Evolutionary conservation across 306 rosid genomes (phyloP).

Genomic region (Dryas octopetala): DNA sequence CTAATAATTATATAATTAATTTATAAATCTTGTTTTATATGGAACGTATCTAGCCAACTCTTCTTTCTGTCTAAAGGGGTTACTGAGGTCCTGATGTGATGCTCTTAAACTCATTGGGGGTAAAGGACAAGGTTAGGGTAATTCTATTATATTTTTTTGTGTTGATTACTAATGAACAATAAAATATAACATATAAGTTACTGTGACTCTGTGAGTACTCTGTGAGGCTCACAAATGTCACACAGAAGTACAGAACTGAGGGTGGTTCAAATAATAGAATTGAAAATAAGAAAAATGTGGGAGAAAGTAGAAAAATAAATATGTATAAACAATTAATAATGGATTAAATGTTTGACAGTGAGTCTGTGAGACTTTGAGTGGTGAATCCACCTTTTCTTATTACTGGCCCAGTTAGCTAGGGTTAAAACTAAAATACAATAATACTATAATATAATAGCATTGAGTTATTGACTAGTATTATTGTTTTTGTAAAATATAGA

Average conservation of each 20-base stretch:
- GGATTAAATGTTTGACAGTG: too few species aligned
- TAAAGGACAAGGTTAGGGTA: neutral
- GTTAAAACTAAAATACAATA: too few species aligned
- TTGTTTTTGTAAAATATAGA: too few species aligned
- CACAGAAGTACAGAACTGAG: too few species aligned
- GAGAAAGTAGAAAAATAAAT: neutral
- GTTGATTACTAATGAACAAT: too few species aligned
- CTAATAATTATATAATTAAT: too few species aligned
- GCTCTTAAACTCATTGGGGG: neutral
- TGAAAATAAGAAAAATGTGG: neutral
- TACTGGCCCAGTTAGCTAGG: neutral
- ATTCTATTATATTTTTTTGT: neutral
- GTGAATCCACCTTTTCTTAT: neutral
- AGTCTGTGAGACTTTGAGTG: neutral
- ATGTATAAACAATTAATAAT: neutral
- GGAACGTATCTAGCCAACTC: neutral
- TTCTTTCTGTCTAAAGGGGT: neutral
- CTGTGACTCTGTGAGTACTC: too few species aligned
- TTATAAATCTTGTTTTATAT: too few species aligned
- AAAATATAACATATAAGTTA: too few species aligned
- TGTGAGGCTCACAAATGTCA: too few species aligned
- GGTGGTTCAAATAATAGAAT: slow-evolving; percentile 1
- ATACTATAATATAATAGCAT: too few species aligned
- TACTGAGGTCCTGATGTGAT: neutral
- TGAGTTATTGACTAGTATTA: too few species aligned